Evolutionary conservation across 768 basidiomycete species (phyloP).

Genomic region (Rhizopogon vinicolor): DNA sequence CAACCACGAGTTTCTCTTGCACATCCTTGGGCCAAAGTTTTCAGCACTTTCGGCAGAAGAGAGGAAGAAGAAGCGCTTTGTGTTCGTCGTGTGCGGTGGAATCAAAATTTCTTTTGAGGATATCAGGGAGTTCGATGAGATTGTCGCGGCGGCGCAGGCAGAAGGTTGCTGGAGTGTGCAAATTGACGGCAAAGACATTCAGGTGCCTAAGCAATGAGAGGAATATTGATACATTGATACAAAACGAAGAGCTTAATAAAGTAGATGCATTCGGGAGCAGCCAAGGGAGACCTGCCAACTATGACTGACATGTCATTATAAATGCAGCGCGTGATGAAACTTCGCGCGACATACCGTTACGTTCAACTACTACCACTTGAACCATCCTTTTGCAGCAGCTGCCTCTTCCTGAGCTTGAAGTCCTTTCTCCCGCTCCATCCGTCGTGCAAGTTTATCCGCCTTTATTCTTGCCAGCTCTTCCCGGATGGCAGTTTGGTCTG

Average conservation of each 20-base stretch:
- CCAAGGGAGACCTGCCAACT: background rate
- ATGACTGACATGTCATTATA: background rate
- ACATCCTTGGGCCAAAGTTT: slow-evolving; percentile 17
- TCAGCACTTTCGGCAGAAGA: slow-evolving; percentile 17
- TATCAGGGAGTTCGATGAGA: slow-evolving; percentile 40
- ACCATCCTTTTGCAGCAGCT: slow-evolving; percentile 21
- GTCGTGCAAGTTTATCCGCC: slow-evolving; percentile 47
- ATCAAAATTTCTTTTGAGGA: slow-evolving; percentile 61
- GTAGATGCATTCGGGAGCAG: background rate
- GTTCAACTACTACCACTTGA: slow-evolving; percentile 18
- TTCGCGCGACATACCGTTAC: background rate
- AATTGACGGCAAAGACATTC: slow-evolving; percentile 2
- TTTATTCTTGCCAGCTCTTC: slow-evolving; percentile 72
- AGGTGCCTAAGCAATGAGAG: slow-evolving; percentile 10
- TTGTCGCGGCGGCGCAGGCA: slow-evolving; percentile 30
- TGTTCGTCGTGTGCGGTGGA: slow-evolving; percentile 65
- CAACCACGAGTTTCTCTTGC: slow-evolving; percentile 48
- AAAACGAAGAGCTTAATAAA: background rate
- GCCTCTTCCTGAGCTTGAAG: slow-evolving; percentile 15
- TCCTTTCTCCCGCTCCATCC: slow-evolving; percentile 40
- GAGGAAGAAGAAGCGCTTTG: slow-evolving; percentile 35
- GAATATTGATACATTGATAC: background rate
- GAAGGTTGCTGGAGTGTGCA: slow-evolving; percentile 23
- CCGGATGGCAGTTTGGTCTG: slow-evolving; percentile 58
- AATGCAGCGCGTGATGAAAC: background rate